Base-by-base conservation (phyloP, 2,329 filamentous ascomycete species). In the Colletotrichum navitas region DNA sequence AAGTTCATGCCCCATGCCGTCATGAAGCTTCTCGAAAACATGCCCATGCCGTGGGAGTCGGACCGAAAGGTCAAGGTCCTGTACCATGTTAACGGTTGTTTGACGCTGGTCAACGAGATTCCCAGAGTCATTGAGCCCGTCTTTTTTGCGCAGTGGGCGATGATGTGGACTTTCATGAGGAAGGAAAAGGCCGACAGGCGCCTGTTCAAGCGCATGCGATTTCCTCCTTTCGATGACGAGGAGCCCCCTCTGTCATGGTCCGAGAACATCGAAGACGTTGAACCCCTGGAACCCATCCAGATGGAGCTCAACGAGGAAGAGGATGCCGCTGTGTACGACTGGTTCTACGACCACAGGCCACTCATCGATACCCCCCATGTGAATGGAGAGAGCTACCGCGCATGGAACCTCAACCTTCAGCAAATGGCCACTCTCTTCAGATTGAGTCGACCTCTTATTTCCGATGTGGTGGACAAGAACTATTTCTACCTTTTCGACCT, bases 1-100 rank as follows among this genome's bases (percentile, higher is more conserved):
- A 99, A 99, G 84, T 99, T 98, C 84, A 99, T 99, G 96, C 96
- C 96, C 1, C 96, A 99, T 80, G 96, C 96, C 7, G 96, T 99
- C 14, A 84, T 99, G 84, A 99, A 99, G 85, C 88, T 99, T 32
- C 83, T 99, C 68, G 96, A 99, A 85, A 99, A 99, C 78, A 99
- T 99, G 96, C 96, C 96, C 5, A 99, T 99, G 96, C 96, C 96
- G 0, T 99, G 96, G 96, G 96, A 99, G 84, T 96, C 94, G 68
- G 91, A 94, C 34, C 90, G 95, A 74, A 96, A 99, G 79, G 97
- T 99, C 73, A 98, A 98, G 84, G 96, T 99, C 36, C 87, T 99
- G 16, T 99, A 99, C 81, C 96, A 99, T 79, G 95, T 98, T 77
- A 99, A 99, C 78, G 96, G 96, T 39, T 99, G 97, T 79, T 83